Conservation (phyloP, 257 asterid genomes). For the Solanum bulbocastanum region DNA sequence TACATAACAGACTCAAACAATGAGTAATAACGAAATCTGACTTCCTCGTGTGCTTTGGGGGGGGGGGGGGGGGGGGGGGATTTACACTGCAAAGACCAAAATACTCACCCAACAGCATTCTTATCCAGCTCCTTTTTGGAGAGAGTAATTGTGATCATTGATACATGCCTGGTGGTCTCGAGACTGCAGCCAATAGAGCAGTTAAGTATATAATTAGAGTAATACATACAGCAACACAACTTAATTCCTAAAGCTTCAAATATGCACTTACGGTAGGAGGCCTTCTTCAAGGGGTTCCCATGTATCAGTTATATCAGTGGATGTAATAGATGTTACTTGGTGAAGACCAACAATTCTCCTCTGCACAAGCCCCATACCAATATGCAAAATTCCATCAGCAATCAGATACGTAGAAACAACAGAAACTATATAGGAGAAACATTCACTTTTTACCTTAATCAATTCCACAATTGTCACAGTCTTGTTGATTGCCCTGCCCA, state of each 20-base stretch:
- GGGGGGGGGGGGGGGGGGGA: neutral
- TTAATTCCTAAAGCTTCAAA: neutral
- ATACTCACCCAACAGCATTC: slow-evolving; percentile 63
- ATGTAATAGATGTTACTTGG: slow-evolving; percentile 71
- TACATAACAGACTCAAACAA: neutral
- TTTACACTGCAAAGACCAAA: neutral
- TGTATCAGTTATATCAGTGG: slow-evolving; percentile 87
- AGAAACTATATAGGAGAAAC: neutral
- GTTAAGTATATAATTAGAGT: neutral
- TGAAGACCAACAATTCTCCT: slow-evolving; percentile 97
- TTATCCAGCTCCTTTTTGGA: slow-evolving; percentile 64
- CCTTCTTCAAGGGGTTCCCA: slow-evolving; percentile 99
- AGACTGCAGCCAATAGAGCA: slow-evolving; percentile 33
- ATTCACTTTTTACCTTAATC: slow-evolving; percentile 32
- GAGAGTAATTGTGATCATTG: slow-evolving; percentile 75
- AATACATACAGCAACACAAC: neutral
- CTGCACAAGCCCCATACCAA: slow-evolving; percentile 17
- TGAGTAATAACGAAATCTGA: neutral
- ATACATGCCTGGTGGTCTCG: slow-evolving; percentile 91
- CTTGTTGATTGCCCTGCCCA: slow-evolving; percentile 76
- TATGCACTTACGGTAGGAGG: slow-evolving; percentile 66
- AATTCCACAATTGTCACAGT: slow-evolving; percentile 57
- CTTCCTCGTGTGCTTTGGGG: neutral
- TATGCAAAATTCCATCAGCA: slow-evolving; percentile 10
- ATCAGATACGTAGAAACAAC: neutral